These are phyloP conservation scores for Apiospora koreana DNA, from an alignment of 2,329 filamentous ascomycete species.

Conservation along the genomic window DNA sequence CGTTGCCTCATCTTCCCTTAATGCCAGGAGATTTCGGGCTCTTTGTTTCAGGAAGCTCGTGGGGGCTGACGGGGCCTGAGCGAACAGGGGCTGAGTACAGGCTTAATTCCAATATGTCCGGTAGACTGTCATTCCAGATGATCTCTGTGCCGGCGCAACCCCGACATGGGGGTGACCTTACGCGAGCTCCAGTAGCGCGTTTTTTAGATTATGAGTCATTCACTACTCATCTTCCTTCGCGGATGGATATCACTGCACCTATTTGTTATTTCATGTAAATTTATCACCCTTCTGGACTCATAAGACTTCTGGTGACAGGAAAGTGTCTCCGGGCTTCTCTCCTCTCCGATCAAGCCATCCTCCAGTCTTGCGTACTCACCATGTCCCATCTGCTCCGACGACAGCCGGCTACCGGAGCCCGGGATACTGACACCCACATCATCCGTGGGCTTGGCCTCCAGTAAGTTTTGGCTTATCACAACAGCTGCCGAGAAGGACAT, in stretches of 20 bases:
- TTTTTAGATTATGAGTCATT: not conserved
- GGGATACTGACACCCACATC: not conserved
- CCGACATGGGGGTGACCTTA: not conserved
- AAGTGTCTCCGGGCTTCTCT: not conserved
- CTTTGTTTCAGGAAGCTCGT: too few relatives aligned
- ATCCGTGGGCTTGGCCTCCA: not conserved
- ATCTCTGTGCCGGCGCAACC: too few relatives aligned
- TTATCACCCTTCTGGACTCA: not conserved
- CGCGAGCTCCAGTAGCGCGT: not conserved
- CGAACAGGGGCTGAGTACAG: too few relatives aligned
- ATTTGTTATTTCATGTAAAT: not conserved
- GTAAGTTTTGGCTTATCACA: not conserved
- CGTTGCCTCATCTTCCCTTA: too few relatives aligned
- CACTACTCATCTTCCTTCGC: not conserved
- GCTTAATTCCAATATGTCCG: too few relatives aligned
- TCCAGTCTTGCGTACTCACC: not conserved
- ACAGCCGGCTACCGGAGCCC: not conserved
- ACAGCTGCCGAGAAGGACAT: not conserved
- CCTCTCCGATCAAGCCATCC: not conserved
- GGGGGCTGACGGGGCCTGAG: too few relatives aligned
- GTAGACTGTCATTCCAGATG: too few relatives aligned
- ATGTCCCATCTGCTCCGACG: not conserved
- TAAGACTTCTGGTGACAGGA: not conserved
- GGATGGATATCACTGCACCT: not conserved
- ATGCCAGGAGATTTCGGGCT: too few relatives aligned